These are phyloP conservation scores for Blepharisma stoltei DNA, from an alignment of 73 alveolate species.

Conservation along the genomic window DNA sequence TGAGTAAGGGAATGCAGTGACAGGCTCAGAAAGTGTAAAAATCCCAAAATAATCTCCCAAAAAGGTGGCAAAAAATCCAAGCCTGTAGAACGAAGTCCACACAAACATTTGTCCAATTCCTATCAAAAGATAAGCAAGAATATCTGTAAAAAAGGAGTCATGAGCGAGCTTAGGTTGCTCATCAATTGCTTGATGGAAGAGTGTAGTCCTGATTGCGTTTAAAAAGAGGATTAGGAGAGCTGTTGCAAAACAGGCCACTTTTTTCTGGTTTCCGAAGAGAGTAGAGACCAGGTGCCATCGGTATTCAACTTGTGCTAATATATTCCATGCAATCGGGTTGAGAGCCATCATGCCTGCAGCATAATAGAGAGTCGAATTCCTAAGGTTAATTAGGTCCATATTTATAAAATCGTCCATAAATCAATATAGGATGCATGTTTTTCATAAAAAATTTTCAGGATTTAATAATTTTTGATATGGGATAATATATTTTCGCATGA, in stretches of 20 bases:
- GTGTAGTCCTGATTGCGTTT: background rate
- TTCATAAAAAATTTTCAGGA: no score
- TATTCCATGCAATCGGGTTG: slow-evolving; percentile 16
- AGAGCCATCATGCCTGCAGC: background rate
- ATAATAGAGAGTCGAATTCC: no score
- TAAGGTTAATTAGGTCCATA: no score
- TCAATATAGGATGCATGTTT: no score
- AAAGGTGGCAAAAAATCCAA: slow-evolving; percentile 12
- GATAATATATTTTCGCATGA: no score
- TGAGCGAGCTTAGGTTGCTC: background rate
- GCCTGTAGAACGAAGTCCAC: background rate
- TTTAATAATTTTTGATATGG: no score
- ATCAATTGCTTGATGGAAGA: background rate
- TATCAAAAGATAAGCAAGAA: background rate
- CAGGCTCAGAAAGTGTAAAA: background rate
- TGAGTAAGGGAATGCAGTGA: background rate
- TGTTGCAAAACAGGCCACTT: background rate
- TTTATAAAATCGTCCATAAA: no score
- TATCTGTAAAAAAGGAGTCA: background rate
- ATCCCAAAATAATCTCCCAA: slow-evolving; percentile 15
- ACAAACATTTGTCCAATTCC: background rate
- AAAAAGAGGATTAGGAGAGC: background rate
- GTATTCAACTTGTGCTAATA: slow-evolving; percentile 2
- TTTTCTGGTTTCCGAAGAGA: background rate
- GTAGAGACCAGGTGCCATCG: background rate